Percentiles rank a stretch among this genome's conserved stretches.
These are phyloP conservation scores for Tieghemostelium lacteum DNA, from an alignment of 78 protist genomes.

Conservation along the genomic window DNA sequence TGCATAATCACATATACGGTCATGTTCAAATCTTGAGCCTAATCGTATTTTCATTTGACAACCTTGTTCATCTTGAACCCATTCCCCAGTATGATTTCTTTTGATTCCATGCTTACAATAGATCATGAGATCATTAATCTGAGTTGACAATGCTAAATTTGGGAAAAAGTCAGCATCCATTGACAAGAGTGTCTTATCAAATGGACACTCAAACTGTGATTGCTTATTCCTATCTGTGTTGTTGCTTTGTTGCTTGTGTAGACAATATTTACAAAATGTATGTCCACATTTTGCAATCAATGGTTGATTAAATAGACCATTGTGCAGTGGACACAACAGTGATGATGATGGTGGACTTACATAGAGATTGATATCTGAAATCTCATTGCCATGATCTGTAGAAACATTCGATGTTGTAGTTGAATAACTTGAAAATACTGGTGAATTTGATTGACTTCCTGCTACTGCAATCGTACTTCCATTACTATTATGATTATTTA, in stretches of 20 bases:
- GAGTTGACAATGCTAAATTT: conserved; percentile 62
- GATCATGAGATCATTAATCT: conserved; percentile 57
- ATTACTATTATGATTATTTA: not conserved
- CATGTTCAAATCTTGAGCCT: conserved; percentile 38
- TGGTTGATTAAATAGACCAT: conserved; percentile 69
- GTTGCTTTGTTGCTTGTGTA: not conserved
- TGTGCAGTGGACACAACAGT: conserved; percentile 77
- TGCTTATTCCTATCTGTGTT: not conserved
- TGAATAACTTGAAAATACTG: not conserved
- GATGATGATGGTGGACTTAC: conserved; percentile 54
- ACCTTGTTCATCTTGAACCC: conserved; percentile 27
- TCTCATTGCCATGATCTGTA: not conserved
- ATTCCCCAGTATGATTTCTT: conserved; percentile 37
- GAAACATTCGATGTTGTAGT: not conserved
- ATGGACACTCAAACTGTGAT: conserved; percentile 38
- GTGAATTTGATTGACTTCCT: too few species aligned
- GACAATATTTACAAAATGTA: conserved; percentile 52
- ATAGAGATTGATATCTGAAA: conserved; percentile 3
- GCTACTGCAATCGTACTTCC: not conserved
- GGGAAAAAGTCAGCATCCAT: conserved; percentile 65
- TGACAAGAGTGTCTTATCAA: conserved; percentile 37
- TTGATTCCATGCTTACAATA: conserved; percentile 60
- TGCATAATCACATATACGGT: conserved; percentile 61
- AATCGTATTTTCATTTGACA: conserved; percentile 29
- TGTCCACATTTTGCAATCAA: conserved; percentile 81